Evolutionary conservation across 805 yeast genomes (phyloP).

Genomic region (Starmerella floricola): DNA sequence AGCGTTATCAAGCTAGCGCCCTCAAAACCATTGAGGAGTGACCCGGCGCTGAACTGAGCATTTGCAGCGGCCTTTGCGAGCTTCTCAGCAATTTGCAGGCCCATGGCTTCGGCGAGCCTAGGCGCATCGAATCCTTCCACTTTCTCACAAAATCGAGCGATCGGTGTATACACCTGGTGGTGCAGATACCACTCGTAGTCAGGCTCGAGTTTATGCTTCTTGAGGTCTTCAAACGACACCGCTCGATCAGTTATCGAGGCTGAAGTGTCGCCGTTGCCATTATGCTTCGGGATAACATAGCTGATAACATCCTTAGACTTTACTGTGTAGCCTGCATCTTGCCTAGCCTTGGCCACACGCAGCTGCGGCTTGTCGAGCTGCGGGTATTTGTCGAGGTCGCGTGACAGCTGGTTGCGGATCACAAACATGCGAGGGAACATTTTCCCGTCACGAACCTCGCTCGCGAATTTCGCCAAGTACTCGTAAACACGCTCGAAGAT

Average conservation of each 20-base stretch:
- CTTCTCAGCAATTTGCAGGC: slow-evolving; percentile 38
- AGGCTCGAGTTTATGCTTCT: slow-evolving; percentile 42
- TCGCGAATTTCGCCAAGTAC: slow-evolving; percentile 50
- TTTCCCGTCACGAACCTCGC: slow-evolving; percentile 46
- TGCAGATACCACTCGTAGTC: slow-evolving; percentile 73
- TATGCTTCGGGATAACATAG: slow-evolving; percentile 57
- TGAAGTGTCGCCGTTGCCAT: slow-evolving; percentile 24
- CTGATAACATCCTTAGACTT: slow-evolving; percentile 86
- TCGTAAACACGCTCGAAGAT: slow-evolving; percentile 12
- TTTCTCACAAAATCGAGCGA: slow-evolving; percentile 72
- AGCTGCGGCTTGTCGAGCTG: slow-evolving; percentile 47
- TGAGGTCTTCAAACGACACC: slow-evolving; percentile 61
- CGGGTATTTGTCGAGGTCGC: slow-evolving; percentile 75
- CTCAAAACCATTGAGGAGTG: slow-evolving; percentile 30
- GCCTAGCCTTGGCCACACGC: slow-evolving; percentile 73
- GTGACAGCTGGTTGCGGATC: slow-evolving; percentile 78
- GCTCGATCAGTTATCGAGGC: slow-evolving; percentile 65
- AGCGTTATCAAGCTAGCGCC: slow-evolving; percentile 9
- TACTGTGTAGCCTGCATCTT: slow-evolving; percentile 73
- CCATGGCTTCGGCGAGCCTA: slow-evolving; percentile 63
- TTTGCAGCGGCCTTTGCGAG: slow-evolving; percentile 58
- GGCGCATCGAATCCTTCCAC: slow-evolving; percentile 78
- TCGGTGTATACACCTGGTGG: slow-evolving; percentile 81
- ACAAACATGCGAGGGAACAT: slow-evolving; percentile 56
- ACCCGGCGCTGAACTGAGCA: slow-evolving; percentile 35